These are phyloP conservation scores for Graphilbum sp. DNA, from an alignment of 2,329 filamentous ascomycete genomes.

Conservation along the genomic window DNA sequence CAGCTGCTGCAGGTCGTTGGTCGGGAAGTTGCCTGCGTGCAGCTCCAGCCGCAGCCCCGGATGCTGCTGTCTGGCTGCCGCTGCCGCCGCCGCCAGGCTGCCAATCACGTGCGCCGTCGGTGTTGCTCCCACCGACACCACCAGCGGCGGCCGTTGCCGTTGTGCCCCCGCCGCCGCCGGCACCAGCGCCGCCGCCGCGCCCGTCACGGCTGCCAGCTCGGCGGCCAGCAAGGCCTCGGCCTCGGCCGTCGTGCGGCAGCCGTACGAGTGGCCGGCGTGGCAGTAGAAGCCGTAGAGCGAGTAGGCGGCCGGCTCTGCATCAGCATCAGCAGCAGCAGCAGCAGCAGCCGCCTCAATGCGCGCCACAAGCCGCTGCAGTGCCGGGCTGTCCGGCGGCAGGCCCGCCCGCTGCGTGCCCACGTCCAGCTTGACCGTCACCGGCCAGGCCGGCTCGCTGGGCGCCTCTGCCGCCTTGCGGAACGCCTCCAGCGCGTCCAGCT, in stretches of 20 bases:
- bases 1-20: constrained; percentile 63
- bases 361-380: constrained; percentile 1
- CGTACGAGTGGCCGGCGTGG: constrained; percentile 59
- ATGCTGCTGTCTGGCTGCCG: not conserved
- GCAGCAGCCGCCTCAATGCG: constrained; percentile 17
- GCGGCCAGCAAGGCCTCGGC: constrained; percentile 40
- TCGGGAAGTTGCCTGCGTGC: constrained; percentile 60
- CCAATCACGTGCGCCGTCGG: constrained; percentile 17
- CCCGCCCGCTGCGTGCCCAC: constrained; percentile 60
- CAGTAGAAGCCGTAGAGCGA: constrained; percentile 49
- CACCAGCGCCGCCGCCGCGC: constrained; percentile 12
- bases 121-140: constrained; percentile 1
- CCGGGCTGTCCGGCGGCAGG: constrained; percentile 30
- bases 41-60: constrained; percentile 37
- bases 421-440: constrained; percentile 58
- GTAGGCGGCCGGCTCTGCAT: constrained; percentile 9
- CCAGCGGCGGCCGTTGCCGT: too few relatives aligned
- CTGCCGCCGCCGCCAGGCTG: not conserved
- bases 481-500: constrained; percentile 27
- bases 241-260: constrained; percentile 29
- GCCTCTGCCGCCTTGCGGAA: not conserved
- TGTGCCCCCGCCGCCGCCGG: not conserved
- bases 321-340: not conserved
- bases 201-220: constrained; percentile 39
- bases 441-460: constrained; percentile 18